Conservation (phyloP, 177 flowering plant genomes). For the Tripterygium wilfordii region DNA sequence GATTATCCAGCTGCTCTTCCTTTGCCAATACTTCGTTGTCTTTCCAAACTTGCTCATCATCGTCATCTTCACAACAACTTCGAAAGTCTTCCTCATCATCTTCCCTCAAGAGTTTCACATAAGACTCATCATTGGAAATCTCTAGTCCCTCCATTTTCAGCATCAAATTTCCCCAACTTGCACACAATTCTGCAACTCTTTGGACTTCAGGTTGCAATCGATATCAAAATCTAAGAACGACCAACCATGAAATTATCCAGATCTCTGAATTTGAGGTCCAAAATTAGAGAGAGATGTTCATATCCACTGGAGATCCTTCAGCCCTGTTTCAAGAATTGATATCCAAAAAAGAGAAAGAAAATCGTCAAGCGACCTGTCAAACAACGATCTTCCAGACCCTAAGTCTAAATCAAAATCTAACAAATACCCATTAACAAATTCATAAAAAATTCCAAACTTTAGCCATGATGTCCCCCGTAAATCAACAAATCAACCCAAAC, state of each 20-base stretch:
- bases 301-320: slow-evolving; percentile 1
- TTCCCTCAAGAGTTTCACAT: slow-evolving; percentile 16
- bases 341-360: slow-evolving; percentile 7
- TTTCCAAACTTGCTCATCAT: slow-evolving; percentile 68
- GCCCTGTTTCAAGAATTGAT: too few species aligned
- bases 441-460: slow-evolving; percentile 4
- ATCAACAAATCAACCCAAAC: slow-evolving; percentile 7
- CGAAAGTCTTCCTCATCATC: slow-evolving; percentile 88
- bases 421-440: slow-evolving; percentile 8
- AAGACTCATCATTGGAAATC: slow-evolving; percentile 9
- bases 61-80: slow-evolving; percentile 83
- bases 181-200: neutral
- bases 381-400: slow-evolving; percentile 4
- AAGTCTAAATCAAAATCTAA: neutral
- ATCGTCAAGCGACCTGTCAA: slow-evolving; percentile 3
- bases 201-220: neutral
- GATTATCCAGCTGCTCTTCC: slow-evolving; percentile 22
- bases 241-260: too few species aligned
- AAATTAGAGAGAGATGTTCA: neutral
- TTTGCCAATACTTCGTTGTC: slow-evolving; percentile 40
- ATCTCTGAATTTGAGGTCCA: neutral
- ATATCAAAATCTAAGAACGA: neutral
- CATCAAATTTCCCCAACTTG: slow-evolving; percentile 1
- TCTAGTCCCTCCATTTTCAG: slow-evolving; percentile 30
- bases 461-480: neutral